Conservation (phyloP, 805 yeast species). For the Vanderwaltozyma tropicalis region DNA sequence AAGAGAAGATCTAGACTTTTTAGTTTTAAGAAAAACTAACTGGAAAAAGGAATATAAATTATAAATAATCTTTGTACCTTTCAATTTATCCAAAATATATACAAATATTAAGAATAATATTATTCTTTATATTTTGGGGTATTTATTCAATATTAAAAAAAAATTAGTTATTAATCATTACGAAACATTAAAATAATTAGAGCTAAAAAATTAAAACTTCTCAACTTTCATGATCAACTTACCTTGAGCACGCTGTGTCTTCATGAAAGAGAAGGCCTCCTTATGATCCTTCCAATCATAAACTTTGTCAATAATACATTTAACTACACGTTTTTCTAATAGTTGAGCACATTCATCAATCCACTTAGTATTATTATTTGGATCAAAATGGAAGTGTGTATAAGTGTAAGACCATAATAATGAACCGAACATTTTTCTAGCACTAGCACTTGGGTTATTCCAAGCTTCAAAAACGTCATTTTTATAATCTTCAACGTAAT, state of each 20-base stretch:
- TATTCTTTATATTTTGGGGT: too few relatives aligned
- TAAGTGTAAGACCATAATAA: constrained; percentile 31
- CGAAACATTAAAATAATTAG: too few relatives aligned
- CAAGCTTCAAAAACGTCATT: constrained; percentile 29
- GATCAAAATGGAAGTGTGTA: constrained; percentile 28
- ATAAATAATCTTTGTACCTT: too few relatives aligned
- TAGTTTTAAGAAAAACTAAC: constrained; percentile 8
- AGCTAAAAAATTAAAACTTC: constrained; percentile 21
- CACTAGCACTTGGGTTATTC: constrained; percentile 28
- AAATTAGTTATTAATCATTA: too few relatives aligned
- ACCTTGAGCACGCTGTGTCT: constrained; percentile 49
- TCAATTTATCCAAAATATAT: not conserved
- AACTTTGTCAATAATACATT: constrained; percentile 44
- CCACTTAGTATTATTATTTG: constrained; percentile 31
- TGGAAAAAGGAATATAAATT: not conserved
- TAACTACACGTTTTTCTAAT: constrained; percentile 37
- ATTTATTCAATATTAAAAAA: too few relatives aligned
- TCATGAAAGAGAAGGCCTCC: constrained; percentile 45
- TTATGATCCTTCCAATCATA: constrained; percentile 45
- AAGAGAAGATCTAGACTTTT: constrained; percentile 21
- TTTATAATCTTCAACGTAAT: constrained; percentile 34
- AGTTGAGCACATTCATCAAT: constrained; percentile 34
- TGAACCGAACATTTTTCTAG: constrained; percentile 29
- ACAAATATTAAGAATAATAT: not conserved
- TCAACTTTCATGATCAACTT: constrained; percentile 50